Percentiles rank a stretch among this genome's conserved stretches.
These are phyloP conservation scores for Ceratocystis albifundus DNA, from an alignment of 2,329 filamentous ascomycete species.

Conservation along the genomic window DNA sequence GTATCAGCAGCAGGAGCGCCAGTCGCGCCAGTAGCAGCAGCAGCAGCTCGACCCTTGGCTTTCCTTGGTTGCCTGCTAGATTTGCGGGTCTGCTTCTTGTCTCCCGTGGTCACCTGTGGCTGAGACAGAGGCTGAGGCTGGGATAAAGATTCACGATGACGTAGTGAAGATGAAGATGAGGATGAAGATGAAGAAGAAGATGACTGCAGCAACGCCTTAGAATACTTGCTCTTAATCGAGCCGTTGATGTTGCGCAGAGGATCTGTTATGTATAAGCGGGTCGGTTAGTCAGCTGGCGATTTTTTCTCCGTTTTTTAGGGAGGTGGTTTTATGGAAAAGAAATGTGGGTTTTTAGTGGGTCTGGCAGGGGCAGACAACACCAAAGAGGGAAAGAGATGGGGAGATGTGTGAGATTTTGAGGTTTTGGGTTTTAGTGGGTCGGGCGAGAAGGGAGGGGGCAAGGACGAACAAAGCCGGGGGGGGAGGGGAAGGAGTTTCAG, in stretches of 20 bases:
- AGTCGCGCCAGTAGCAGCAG: background rate
- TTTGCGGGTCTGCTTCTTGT: conserved; percentile 6
- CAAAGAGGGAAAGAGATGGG: background rate
- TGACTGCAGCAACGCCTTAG: conserved; percentile 11
- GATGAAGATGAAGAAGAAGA: too few species aligned
- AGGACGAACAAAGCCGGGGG: background rate
- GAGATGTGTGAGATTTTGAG: conserved; percentile 1
- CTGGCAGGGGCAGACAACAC: background rate
- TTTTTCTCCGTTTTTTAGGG: conserved; percentile 15
- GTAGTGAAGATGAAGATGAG: background rate
- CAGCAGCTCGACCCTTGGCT: background rate
- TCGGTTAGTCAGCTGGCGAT: conserved; percentile 21
- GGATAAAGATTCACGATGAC: conserved; percentile 5
- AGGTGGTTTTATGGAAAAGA: conserved; percentile 10
- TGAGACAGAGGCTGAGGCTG: background rate
- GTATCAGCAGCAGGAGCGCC: background rate
- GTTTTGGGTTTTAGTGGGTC: conserved; percentile 5
- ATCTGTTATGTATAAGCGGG: conserved; percentile 19
- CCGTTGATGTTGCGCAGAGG: conserved; percentile 21
- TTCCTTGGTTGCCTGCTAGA: background rate
- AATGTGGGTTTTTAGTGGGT: conserved; percentile 8
- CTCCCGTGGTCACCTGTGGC: background rate
- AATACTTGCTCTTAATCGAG: conserved; percentile 20
- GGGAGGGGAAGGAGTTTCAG: background rate
- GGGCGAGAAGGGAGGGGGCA: background rate